Evolutionary conservation across 2,329 filamentous ascomycete species (phyloP).

Genomic region (Camptophora hylomeconis): DNA sequence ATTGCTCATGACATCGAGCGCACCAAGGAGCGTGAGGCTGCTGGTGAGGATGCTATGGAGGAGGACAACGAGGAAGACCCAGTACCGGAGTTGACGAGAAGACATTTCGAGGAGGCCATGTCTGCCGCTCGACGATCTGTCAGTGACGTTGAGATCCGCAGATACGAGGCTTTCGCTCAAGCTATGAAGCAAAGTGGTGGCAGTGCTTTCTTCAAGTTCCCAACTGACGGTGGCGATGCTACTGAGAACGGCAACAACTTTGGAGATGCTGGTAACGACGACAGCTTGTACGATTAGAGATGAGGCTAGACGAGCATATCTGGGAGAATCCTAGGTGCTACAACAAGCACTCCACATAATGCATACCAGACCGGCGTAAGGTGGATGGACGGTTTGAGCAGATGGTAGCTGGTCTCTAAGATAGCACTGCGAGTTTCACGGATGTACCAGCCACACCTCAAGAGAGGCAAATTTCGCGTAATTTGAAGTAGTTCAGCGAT

Average conservation of each 20-base stretch:
- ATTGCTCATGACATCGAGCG: conserved; percentile 83
- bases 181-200: conserved; percentile 98
- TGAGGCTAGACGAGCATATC: conserved; percentile 8
- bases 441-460: too few species aligned
- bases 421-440: too few species aligned
- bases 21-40: conserved; percentile 74
- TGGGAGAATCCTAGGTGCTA: too few species aligned
- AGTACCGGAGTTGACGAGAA: conserved; percentile 88
- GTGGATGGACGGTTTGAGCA: too few species aligned
- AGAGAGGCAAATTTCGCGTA: too few species aligned
- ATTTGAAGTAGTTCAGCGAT: too few species aligned
- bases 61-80: conserved; percentile 77
- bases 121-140: conserved; percentile 85
- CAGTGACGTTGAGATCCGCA: conserved; percentile 89
- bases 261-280: conserved; percentile 81
- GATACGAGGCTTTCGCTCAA: conserved; percentile 96
- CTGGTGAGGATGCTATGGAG: conserved; percentile 70
- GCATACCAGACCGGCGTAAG: too few species aligned
- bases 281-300: conserved; percentile 87
- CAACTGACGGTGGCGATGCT: conserved; percentile 42
- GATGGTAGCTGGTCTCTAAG: too few species aligned
- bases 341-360: too few species aligned
- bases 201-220: conserved; percentile 98
- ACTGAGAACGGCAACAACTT: conserved; percentile 44
- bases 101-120: conserved; percentile 99